A percentile compares a stretch with the other conserved stretches of the same genome.
Conservation (phyloP, 2,329 filamentous ascomycete species). For the Aaosphaeria arxii region DNA sequence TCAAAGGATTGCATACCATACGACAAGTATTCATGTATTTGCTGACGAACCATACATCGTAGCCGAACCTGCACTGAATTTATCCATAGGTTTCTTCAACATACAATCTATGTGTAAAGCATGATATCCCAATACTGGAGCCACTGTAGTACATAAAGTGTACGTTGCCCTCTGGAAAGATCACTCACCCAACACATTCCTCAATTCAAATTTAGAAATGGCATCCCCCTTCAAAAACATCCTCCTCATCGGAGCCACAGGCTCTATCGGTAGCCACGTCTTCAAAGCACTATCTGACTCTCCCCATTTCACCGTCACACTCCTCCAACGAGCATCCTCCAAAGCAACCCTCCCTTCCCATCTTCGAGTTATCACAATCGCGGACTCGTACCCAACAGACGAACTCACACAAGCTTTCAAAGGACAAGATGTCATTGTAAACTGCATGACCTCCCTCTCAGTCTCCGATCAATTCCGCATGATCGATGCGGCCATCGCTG, state of each 20-base stretch:
- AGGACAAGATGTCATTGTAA: constrained; percentile 39
- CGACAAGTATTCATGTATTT: too few species aligned
- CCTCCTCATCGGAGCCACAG: constrained; percentile 8
- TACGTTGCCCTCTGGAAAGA: too few species aligned
- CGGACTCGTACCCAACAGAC: constrained; percentile 16
- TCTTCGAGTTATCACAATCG: constrained; percentile 24
- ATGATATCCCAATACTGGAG: too few species aligned
- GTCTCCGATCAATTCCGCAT: constrained; percentile 25
- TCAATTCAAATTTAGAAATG: neutral
- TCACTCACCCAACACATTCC: too few species aligned
- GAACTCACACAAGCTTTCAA: constrained; percentile 31
- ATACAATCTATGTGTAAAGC: too few species aligned
- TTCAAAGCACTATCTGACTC: constrained; percentile 30
- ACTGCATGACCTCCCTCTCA: constrained; percentile 22
- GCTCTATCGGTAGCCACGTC: constrained; percentile 21
- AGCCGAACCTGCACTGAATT: too few species aligned
- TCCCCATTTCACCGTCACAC: constrained; percentile 31
- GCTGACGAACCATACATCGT: too few species aligned
- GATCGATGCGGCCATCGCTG: constrained; percentile 39
- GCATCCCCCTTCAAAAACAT: neutral
- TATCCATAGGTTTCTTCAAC: too few species aligned
- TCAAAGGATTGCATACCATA: too few species aligned
- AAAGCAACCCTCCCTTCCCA: constrained; percentile 17
- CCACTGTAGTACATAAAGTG: too few species aligned
- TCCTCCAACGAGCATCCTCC: constrained; percentile 28